Base-by-base conservation (phyloP, 768 basidiomycete species). In the Tulasnella sp. region DNA sequence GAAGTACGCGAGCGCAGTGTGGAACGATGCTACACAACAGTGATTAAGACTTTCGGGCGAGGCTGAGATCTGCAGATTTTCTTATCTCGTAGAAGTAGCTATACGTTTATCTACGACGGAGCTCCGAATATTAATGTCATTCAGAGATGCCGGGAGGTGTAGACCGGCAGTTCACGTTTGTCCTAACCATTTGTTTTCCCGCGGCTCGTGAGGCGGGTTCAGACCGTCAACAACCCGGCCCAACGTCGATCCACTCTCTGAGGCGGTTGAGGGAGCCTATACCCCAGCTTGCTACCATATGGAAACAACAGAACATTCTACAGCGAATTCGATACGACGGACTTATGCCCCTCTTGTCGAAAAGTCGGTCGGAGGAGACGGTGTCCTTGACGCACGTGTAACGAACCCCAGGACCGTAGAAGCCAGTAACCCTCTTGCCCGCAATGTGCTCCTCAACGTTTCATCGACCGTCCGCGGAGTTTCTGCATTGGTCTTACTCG, bases 1-100 rank as follows among this genome's bases (percentile, higher is more conserved):
- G 3, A 73, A 86, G 32, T 90, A 84, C 77, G 89, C 89, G 4
- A 80, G 85, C 77, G 76, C 75, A 26, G 75, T 32, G 67, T 80
- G 79, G 79, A 75, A 26, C 47, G n/a, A n/a, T 9, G 47, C 47
- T 52, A 22, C 47, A 8, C 14, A n/a, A 26, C 29, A 52, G n/a
- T 9, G 47, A n/a, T n/a, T n/a, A n/a, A n/a, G n/a, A n/a, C n/a
- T n/a, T n/a, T n/a, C n/a, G n/a, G n/a, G n/a, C n/a, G n/a, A n/a
- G n/a, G n/a, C n/a, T n/a, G n/a, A n/a, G n/a, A n/a, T n/a, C n/a
- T n/a, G n/a, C n/a, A n/a, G n/a, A n/a, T n/a, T n/a, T n/a, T n/a
- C n/a, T n/a, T n/a, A n/a, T n/a, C n/a, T n/a, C n/a, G n/a, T n/a
- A n/a, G n/a, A n/a, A n/a, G n/a, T n/a, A n/a, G n/a, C n/a, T n/a